Conservation (phyloP, 371 early-diverging fungal species). For the Rhizopus delemar region DNA sequence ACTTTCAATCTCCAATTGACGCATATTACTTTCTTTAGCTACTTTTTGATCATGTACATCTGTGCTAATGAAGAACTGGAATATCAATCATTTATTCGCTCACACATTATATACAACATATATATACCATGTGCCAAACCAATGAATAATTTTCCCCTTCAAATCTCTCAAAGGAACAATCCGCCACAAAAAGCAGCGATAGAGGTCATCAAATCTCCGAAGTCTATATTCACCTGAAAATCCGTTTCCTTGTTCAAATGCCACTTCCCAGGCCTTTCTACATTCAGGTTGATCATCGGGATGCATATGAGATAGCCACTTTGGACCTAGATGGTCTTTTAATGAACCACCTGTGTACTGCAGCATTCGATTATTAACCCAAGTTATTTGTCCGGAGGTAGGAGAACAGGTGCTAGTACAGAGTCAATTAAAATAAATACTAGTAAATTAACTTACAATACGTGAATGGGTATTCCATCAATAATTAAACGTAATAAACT, state of each 20-base stretch:
- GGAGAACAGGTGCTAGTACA: slow-evolving; percentile 58
- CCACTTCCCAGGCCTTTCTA: slow-evolving; percentile 53
- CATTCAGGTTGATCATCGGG: slow-evolving; percentile 59
- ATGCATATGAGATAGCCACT: slow-evolving; percentile 60
- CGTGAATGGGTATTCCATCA: slow-evolving; percentile 66
- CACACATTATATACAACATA: slow-evolving; percentile 1
- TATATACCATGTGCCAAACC: slow-evolving; percentile 51
- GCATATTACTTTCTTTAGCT: slow-evolving; percentile 53
- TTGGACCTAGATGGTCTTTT: slow-evolving; percentile 52
- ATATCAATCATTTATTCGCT: neutral
- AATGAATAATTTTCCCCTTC: slow-evolving; percentile 61
- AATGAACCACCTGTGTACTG: slow-evolving; percentile 58
- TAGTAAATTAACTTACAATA: slow-evolving; percentile 52
- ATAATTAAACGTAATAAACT: slow-evolving; percentile 59
- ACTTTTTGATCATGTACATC: slow-evolving; percentile 67
- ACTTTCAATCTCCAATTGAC: slow-evolving; percentile 61
- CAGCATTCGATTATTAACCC: slow-evolving; percentile 62
- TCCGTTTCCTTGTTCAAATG: slow-evolving; percentile 59
- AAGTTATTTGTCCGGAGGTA: slow-evolving; percentile 54
- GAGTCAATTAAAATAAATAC: neutral
- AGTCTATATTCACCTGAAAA: slow-evolving; percentile 63
- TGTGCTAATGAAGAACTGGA: slow-evolving; percentile 34
- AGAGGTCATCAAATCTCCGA: slow-evolving; percentile 61
- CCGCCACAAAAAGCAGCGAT: slow-evolving; percentile 64
- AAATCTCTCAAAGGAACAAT: slow-evolving; percentile 62